Evolutionary conservation across 2,329 filamentous ascomycete species (phyloP), one percentile per base, ranked within the genome.

Genomic region (Exutisphaerella laricina): DNA sequence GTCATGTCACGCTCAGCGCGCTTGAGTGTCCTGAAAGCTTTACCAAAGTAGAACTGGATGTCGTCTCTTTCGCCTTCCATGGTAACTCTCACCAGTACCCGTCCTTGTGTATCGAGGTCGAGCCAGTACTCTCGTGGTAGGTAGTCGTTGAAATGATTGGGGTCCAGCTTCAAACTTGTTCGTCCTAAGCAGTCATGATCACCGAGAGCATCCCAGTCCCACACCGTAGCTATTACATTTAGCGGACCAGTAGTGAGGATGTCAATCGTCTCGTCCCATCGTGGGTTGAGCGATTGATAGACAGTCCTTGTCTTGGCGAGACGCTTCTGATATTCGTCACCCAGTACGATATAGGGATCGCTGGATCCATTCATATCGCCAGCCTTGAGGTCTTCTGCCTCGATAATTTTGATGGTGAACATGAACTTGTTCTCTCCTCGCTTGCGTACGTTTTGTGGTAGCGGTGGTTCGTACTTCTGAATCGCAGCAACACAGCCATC

Each of bases 21-120:
- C 73, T 97, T 97, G 55, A 98, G 73, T 47, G 90, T 88, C 34
- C 92, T 79, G 70, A 98, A 98, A 18, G 92, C 86, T 67, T 96
- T 97, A 57, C 89, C 92, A 66, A 97, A 97, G 61, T 96, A 90
- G 66, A 98, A 98, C 59, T 96, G 87, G 45, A 98, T 98, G 62
- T 98, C 92, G 62, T 98, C 92, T 50, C 92, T 79, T 68, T 98
- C 92, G 39, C 92, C 92, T 68, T 98, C 92, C 92, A 98, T 98
- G 62, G 88, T 96, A 39, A 98, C 88, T 50, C 90, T 79, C 39
- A 98, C 78, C 44, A 98, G 69, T 22, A 98, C 68, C 38, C 90
- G 79, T 5, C 92, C 92, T 65, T 98, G 92, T 0, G 90, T 95
- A 63, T 98, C 92, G 34, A 98, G 77, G 61, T 97, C 90, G 13